A percentile compares a stretch with the other conserved stretches of the same genome.
These are phyloP conservation scores for Lonicera japonica DNA, from an alignment of 129 eudicot species.

Conservation along the genomic window DNA sequence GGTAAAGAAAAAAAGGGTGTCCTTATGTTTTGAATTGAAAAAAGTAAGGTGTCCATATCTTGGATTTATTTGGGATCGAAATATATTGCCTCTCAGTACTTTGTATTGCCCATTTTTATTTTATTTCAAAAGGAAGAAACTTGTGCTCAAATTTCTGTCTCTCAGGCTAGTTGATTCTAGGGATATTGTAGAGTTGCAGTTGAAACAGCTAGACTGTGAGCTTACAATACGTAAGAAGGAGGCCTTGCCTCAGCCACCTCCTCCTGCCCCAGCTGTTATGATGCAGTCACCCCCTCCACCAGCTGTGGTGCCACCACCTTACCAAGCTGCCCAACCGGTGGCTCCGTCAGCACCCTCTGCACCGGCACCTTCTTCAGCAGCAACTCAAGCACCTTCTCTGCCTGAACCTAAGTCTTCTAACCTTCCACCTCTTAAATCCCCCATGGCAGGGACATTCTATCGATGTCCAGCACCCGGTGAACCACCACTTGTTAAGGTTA, in stretches of 20 bases:
- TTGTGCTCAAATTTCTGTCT: not conserved
- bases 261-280: constrained; percentile 31
- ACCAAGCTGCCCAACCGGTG: constrained; percentile 34
- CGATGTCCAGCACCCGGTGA: constrained; percentile 78
- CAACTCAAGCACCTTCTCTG: constrained; percentile 31
- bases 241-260: constrained; percentile 52
- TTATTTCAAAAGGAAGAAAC: not conserved
- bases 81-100: no score
- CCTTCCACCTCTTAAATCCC: constrained; percentile 48
- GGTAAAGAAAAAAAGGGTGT: no score
- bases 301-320: constrained; percentile 23
- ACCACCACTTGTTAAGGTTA: constrained; percentile 76
- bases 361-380: constrained; percentile 30
- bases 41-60: no score
- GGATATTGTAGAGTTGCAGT: constrained; percentile 71
- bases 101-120: not conserved
- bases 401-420: constrained; percentile 25
- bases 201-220: constrained; percentile 81
- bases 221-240: constrained; percentile 67
- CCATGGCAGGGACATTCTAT: constrained; percentile 92
- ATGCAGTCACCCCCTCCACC: constrained; percentile 50
- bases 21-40: no score
- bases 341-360: constrained; percentile 38
- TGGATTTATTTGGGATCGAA: no score
- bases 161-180: constrained; percentile 87